Base-by-base conservation (phyloP, 148 eudicot species). In the Suaeda aralocaspica region DNA sequence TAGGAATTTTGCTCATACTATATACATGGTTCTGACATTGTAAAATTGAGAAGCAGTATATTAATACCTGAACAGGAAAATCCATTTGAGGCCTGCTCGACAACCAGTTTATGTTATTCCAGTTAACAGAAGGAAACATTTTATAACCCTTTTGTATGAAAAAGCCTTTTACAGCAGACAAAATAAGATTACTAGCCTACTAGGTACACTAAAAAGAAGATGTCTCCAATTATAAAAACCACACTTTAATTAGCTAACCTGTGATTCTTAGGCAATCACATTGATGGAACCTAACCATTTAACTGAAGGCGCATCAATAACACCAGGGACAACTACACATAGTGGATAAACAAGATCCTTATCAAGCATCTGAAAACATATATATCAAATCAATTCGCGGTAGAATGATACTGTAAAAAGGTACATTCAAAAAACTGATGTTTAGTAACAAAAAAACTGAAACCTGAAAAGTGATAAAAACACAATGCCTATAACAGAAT, bases 261-360 rank as follows among this genome's bases (percentile, higher is more conserved):
- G 95, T 79, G 89, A 88, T 80, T 88, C 96, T 74, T 90, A 89
- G 33, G 85, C 87, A 72, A 84, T 83, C 71, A 93, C 86, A 79
- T 78, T 87, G 72, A 93, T 83, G 41, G 87, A 90, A 76, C 91
- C 92, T 41, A 93, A 79, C 98, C 98, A 93, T 80, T 90, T 93
- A 29, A 93, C 97, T 72, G 98, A 93, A 73, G 95, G 98, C 33
- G 98, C 98, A 80, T 96, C 98, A 64, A 93, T 93, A 70, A 93
- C 87, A 76, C 98, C 98, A 0, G 98, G 98, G 75, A 93, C 98
- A 52, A 93, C 69, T 15, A 85, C 92, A 56, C 98, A 90, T 80
- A 93, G 59, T 56, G 98, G 98, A 80, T 88, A 93, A 22, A 95
- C 98, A 76, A 90, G 98, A 84, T 93, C 98, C 85, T 96, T 90